Base-by-base conservation (phyloP, 257 asterid species). In the Perilla frutescens region DNA sequence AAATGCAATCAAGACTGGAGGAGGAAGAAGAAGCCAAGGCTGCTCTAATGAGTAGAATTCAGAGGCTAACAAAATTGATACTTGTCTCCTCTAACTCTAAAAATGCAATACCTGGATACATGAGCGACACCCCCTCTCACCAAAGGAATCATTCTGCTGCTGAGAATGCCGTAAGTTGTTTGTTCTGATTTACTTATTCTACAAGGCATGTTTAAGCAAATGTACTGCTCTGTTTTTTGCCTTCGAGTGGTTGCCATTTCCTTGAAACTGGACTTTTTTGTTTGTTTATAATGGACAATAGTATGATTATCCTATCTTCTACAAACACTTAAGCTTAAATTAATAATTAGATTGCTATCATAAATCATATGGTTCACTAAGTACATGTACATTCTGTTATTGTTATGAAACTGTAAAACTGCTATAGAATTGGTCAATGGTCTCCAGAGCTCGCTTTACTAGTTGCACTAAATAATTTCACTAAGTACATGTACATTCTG, bases 21-120 rank as follows among this genome's bases (percentile, higher is more conserved):
- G 99, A 95, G 86, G 99, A 95, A 76, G 98, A 95, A 83, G 99
- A 95, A 59, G 99, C 98, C 68, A 95, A 95, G 88, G 91, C 92
- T 76, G 98, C 99, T 79, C 75, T 95, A 54, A 85, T 94, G 96
- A 94, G 98, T 87, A 89, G 99, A 81, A 94, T 95, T 74, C 99
- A 95, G 77, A 86, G 96, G 86, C 96, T 95, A 58, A 92, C 99
- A 15, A 95, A 95, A 72, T 80, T 95, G 68, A 95, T 95, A 70
- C 99, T 95, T n/a, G 99, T 95, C 86, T 95, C 99, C 48, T 92
- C 99, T 41, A 95, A 92, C 48, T 92, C 99, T 41, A 95, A 92
- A 84, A 90, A 87, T 79, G 76, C 92, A 50, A 79, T 86, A 54
- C 98, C 98, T 65, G 92, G 88, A 61, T 84, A 82, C 80, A 61